Evolutionary conservation across 176 grass and related monocot genomes (phyloP).

Genomic region (Puccinellia tenuiflora): DNA sequence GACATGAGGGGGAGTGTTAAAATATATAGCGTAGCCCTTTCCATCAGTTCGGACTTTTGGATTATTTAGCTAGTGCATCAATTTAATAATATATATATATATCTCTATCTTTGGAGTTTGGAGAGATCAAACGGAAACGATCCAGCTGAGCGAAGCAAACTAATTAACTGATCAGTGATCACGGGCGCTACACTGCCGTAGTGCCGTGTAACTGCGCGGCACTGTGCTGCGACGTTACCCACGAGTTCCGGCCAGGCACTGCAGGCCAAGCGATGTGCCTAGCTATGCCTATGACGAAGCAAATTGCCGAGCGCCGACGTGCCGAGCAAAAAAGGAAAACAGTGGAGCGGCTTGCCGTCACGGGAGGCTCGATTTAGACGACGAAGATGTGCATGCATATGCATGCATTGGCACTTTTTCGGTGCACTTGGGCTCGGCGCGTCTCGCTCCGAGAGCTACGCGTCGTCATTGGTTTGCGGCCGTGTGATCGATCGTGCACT

Average conservation of each 20-base stretch:
- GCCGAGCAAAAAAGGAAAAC: neutral
- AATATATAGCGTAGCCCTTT: too few relatives aligned
- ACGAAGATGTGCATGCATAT: neutral
- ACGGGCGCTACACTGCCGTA: conserved; percentile 24
- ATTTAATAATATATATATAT: too few relatives aligned
- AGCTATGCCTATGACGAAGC: neutral
- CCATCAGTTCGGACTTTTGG: too few relatives aligned
- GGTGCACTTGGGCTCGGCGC: neutral
- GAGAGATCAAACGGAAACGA: neutral
- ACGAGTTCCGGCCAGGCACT: neutral
- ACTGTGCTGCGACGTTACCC: conserved; percentile 27
- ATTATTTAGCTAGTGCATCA: too few relatives aligned
- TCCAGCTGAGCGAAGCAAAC: neutral
- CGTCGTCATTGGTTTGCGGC: neutral
- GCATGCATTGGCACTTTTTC: neutral
- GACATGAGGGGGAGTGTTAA: too few relatives aligned
- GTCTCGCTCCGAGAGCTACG: neutral
- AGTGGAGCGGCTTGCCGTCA: neutral
- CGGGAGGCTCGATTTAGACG: neutral
- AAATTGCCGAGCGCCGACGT: neutral
- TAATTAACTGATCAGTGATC: neutral
- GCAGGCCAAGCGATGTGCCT: neutral
- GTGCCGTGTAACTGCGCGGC: too few relatives aligned
- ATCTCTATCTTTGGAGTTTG: too few relatives aligned
- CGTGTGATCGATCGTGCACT: neutral